A percentile compares a stretch with the other conserved stretches of the same genome.
Evolutionary conservation across 495 filamentous ascomycete species (phyloP).

Genomic region (Penicillium herquei): DNA sequence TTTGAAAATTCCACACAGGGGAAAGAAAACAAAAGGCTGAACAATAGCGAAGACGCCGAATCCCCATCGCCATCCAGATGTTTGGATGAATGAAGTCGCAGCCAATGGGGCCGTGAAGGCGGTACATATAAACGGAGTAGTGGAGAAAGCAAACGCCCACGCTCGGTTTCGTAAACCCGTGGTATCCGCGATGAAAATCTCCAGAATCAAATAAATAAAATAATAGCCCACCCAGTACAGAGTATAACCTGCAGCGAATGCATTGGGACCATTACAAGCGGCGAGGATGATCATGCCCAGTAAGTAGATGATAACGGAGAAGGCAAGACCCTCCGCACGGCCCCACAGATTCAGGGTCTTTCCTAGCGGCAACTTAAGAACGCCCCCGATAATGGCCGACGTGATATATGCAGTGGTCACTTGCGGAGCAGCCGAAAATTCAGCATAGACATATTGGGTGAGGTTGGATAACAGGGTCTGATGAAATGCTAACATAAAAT

Average conservation of each 20-base stretch:
- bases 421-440: constrained; percentile 31
- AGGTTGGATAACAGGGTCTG: constrained; percentile 31
- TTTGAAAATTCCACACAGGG: constrained; percentile 53
- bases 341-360: constrained; percentile 70
- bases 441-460: constrained; percentile 29
- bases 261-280: constrained; percentile 42
- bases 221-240: constrained; percentile 60
- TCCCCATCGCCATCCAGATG: constrained; percentile 60
- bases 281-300: constrained; percentile 52
- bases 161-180: constrained; percentile 62
- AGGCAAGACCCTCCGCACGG: constrained; percentile 50
- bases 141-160: constrained; percentile 58
- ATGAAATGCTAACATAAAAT: constrained; percentile 43
- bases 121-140: constrained; percentile 67
- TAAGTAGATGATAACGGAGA: constrained; percentile 38
- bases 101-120: constrained; percentile 38
- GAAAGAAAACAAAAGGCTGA: constrained; percentile 53
- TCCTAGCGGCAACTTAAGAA: constrained; percentile 63
- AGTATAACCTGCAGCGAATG: constrained; percentile 51
- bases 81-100: constrained; percentile 44
- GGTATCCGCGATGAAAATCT: constrained; percentile 66
- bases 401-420: constrained; percentile 38
- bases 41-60: constrained; percentile 63
- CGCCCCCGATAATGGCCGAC: constrained; percentile 57
- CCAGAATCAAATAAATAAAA: constrained; percentile 55